Conservation (phyloP, 75 land plant species). For the Larix kaempferi region DNA sequence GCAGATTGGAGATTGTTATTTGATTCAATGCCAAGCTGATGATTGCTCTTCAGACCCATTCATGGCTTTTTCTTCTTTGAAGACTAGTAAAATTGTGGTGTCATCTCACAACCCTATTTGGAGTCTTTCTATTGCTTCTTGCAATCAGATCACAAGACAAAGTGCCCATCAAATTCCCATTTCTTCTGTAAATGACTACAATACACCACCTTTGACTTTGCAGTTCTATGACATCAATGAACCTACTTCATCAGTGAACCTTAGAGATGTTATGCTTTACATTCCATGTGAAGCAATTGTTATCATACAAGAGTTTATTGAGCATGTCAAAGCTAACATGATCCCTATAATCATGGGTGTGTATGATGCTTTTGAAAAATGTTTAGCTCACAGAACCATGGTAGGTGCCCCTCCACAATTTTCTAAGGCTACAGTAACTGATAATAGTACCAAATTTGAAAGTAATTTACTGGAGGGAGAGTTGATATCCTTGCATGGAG, state of each 20-base stretch:
- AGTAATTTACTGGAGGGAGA: not conserved
- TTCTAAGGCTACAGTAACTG: not conserved
- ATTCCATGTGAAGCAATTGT: not conserved
- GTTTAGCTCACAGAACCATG: not conserved
- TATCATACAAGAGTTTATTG: not conserved
- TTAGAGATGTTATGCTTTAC: not conserved
- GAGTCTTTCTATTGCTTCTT: slow-evolving; percentile 3
- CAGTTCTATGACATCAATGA: not conserved
- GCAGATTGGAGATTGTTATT: slow-evolving; percentile 21
- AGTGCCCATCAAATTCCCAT: not conserved
- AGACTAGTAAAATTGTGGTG: slow-evolving; percentile 2
- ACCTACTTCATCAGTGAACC: not conserved
- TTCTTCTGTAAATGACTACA: not conserved
- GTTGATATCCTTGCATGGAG: slow-evolving; percentile 5
- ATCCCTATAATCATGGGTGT: not conserved
- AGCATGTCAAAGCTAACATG: not conserved
- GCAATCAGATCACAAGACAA: not conserved
- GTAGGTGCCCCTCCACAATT: not conserved
- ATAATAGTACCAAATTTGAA: not conserved
- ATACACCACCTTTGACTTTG: not conserved
- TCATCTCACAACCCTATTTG: slow-evolving; percentile 5
- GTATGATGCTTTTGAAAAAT: not conserved
- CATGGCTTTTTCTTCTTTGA: not conserved
- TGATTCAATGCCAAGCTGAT: slow-evolving; percentile 6
- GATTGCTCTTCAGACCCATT: not conserved